These are phyloP conservation scores for Citrus unshiu DNA, from an alignment of 345 rosid species.

Conservation along the genomic window DNA sequence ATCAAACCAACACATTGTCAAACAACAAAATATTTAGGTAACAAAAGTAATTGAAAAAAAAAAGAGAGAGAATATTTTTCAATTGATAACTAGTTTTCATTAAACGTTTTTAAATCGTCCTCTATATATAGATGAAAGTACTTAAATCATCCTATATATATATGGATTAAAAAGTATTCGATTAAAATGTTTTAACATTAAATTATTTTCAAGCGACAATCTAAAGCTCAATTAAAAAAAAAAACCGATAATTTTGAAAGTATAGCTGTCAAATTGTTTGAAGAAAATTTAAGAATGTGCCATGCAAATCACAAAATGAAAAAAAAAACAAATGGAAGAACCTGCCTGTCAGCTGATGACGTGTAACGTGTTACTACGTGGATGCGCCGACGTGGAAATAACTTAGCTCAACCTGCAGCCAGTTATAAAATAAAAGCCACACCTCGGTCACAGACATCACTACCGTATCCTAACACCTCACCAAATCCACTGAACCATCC, in stretches of 20 bases:
- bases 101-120: too few species aligned
- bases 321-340: too few species aligned
- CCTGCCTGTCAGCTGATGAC: not conserved
- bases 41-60: too few species aligned
- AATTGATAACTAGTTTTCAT: too few species aligned
- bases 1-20: too few species aligned
- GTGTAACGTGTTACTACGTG: not conserved
- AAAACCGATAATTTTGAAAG: not conserved
- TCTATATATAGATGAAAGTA: too few species aligned
- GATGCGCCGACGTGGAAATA: not conserved
- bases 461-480: not conserved
- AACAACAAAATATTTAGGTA: too few species aligned
- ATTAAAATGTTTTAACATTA: too few species aligned
- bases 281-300: not conserved
- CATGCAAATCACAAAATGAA: too few species aligned
- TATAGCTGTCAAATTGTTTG: not conserved
- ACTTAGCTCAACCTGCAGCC: not conserved
- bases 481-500: not conserved
- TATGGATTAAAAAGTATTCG: too few species aligned
- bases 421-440: not conserved
- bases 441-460: not conserved
- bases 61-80: too few species aligned
- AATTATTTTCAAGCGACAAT: not conserved
- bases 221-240: not conserved
- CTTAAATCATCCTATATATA: too few species aligned